Conservation (phyloP, 176 grass and related monocot genomes). For the Musa acuminata region DNA sequence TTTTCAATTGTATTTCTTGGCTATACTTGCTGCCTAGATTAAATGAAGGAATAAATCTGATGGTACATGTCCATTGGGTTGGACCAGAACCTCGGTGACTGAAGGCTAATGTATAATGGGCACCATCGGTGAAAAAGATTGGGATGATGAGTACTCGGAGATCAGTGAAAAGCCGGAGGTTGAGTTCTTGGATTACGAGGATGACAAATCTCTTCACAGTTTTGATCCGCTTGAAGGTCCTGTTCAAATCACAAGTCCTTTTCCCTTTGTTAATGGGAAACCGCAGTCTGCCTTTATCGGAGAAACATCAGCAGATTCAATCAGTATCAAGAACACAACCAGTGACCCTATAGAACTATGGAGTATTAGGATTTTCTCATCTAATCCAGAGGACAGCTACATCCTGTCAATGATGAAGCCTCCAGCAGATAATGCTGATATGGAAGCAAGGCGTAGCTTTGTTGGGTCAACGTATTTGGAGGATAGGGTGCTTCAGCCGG, state of each 20-base stretch:
- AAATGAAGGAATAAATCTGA: background rate
- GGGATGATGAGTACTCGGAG: constrained; percentile 56
- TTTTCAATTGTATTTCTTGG: background rate
- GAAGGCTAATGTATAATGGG: constrained; percentile 33
- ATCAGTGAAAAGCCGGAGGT: constrained; percentile 72
- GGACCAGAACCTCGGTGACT: background rate
- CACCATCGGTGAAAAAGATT: constrained; percentile 25
- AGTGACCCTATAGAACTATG: constrained; percentile 49
- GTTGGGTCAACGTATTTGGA: constrained; percentile 55
- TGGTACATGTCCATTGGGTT: constrained; percentile 7
- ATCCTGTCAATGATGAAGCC: constrained; percentile 74
- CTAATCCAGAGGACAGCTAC: constrained; percentile 78
- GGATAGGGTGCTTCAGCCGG: constrained; percentile 60
- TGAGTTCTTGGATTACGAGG: constrained; percentile 78
- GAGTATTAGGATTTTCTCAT: constrained; percentile 81
- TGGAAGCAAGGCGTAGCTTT: constrained; percentile 39
- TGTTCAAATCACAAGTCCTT: constrained; percentile 52
- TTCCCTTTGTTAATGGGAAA: constrained; percentile 49
- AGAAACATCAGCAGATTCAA: constrained; percentile 46
- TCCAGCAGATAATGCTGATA: constrained; percentile 39
- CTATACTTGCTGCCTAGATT: background rate
- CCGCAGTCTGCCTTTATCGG: constrained; percentile 66
- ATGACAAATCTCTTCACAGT: constrained; percentile 45
- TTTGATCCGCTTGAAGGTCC: constrained; percentile 46
- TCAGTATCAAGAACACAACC: constrained; percentile 53